These are phyloP conservation scores for Kuraishia hungarica DNA, from an alignment of 805 yeast species.

Conservation along the genomic window DNA sequence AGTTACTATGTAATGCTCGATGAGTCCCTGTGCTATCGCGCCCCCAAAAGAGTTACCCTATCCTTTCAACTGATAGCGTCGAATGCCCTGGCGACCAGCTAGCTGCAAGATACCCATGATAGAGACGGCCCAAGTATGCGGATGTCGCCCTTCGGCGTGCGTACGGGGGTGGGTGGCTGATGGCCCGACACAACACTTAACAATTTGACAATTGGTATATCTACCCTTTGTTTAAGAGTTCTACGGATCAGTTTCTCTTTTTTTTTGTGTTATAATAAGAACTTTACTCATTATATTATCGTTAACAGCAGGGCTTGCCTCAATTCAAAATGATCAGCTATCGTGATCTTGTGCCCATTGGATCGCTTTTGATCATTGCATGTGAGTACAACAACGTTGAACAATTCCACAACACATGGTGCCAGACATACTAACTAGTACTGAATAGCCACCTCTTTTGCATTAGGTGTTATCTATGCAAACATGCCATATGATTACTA, in stretches of 20 bases:
- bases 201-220: too few species aligned
- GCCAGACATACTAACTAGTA: neutral
- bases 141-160: neutral
- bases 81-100: neutral
- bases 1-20: neutral
- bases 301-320: neutral
- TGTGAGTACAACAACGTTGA: conserved; percentile 4
- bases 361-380: conserved; percentile 28
- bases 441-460: conserved; percentile 52
- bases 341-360: conserved; percentile 35
- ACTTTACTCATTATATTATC: neutral
- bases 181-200: neutral
- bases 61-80: neutral
- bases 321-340: conserved; percentile 13
- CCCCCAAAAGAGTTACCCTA: neutral
- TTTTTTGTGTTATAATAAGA: too few species aligned
- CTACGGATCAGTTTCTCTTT: too few species aligned
- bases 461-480: conserved; percentile 69
- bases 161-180: neutral
- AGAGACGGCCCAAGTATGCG: neutral
- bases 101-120: neutral
- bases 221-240: too few species aligned
- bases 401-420: neutral
- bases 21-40: neutral
- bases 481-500: conserved; percentile 77